A percentile compares a stretch with the other conserved stretches of the same genome.
Conservation (phyloP, 2,329 filamentous ascomycete species). For the Xylaria sp. region DNA sequence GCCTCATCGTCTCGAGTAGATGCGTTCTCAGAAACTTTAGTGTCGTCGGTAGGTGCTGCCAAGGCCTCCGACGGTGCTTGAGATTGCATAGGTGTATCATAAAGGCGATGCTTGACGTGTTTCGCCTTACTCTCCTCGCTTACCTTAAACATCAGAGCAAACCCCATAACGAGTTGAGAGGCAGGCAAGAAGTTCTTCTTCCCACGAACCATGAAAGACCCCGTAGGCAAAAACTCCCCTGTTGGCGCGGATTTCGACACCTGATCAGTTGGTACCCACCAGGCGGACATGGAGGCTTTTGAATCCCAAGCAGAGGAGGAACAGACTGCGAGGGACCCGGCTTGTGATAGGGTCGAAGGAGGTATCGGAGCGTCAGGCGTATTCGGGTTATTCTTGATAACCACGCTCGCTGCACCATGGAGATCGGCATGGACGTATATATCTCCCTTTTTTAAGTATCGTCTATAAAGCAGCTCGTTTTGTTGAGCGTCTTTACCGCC, state of each 20-base stretch:
- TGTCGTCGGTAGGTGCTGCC: constrained; percentile 10
- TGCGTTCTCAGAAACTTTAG: constrained; percentile 14
- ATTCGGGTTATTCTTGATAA: constrained; percentile 87
- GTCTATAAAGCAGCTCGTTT: constrained; percentile 90
- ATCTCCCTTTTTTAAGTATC: constrained; percentile 87
- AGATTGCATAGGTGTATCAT: constrained; percentile 43
- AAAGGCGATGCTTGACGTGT: constrained; percentile 77
- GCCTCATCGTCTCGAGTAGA: constrained; percentile 43
- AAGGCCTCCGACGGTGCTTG: constrained; percentile 30
- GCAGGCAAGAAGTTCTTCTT: constrained; percentile 93
- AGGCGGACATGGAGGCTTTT: constrained; percentile 94
- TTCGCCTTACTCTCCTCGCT: constrained; percentile 86
- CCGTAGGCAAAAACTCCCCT: constrained; percentile 82
- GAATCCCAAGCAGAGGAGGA: constrained; percentile 94
- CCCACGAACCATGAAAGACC: constrained; percentile 83
- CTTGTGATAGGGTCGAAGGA: constrained; percentile 90
- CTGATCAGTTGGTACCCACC: constrained; percentile 93
- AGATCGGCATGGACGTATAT: constrained; percentile 92
- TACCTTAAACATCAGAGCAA: constrained; percentile 87
- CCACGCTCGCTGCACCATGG: constrained; percentile 82
- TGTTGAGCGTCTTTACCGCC: constrained; percentile 90
- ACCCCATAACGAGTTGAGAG: constrained; percentile 85
- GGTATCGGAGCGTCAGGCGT: constrained; percentile 87
- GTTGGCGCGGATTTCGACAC: constrained; percentile 85
- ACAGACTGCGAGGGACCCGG: constrained; percentile 84